Conservation (phyloP, 1,284 basidiomycete species). For the Tilletia caries region DNA sequence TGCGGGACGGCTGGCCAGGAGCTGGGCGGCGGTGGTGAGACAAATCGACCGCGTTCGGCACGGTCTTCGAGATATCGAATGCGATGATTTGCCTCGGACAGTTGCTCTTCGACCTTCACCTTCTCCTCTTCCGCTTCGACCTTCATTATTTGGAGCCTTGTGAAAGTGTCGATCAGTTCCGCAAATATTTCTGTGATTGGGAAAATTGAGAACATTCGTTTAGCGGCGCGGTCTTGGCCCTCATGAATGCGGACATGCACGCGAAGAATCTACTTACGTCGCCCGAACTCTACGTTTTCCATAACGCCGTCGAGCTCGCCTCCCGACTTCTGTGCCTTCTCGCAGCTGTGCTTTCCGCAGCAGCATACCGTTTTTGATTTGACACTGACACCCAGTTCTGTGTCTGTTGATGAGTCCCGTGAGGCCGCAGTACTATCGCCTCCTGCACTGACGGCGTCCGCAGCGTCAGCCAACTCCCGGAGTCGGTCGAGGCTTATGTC, state of each 20-base stretch:
- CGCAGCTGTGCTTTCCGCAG: constrained; percentile 2
- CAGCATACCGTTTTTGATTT: not conserved
- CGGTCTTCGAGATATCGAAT: not conserved
- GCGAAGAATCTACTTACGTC: not conserved
- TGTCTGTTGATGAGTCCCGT: not conserved
- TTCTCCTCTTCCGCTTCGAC: constrained; percentile 3
- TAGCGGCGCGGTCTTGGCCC: not conserved
- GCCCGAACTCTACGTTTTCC: constrained; percentile 5
- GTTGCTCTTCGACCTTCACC: not conserved
- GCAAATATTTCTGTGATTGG: constrained; percentile 4
- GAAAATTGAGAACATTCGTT: not conserved
- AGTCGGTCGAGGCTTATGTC: constrained; percentile 6
- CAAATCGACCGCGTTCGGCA: not conserved
- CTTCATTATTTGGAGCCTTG: constrained; percentile 5
- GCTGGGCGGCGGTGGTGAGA: not conserved
- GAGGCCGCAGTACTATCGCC: not conserved
- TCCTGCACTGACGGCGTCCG: not conserved
- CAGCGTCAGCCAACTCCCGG: not conserved
- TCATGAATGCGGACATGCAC: not conserved
- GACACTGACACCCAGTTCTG: not conserved
- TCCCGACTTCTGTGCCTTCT: not conserved
- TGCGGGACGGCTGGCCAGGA: not conserved
- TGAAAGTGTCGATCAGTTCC: constrained; percentile 1
- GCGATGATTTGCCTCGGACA: not conserved
- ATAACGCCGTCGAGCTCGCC: not conserved